Percentiles rank a stretch among this genome's conserved stretches.
Evolutionary conservation across 1,284 basidiomycete genomes (phyloP).

Genomic region (Polyporus tsugae): DNA sequence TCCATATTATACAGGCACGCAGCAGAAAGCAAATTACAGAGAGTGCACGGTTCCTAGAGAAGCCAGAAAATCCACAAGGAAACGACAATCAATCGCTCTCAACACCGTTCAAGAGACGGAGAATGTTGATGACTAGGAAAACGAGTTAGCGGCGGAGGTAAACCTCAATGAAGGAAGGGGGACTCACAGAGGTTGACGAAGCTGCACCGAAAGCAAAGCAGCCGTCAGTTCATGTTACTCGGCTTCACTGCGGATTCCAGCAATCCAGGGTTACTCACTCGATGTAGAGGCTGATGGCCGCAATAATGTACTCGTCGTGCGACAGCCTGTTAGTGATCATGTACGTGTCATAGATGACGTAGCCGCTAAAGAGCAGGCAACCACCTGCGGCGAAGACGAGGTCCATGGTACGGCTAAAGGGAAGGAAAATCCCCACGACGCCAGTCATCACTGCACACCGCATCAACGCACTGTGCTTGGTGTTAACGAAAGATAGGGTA

Average conservation of each 20-base stretch:
- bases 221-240: slow-evolving; percentile 33
- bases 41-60: background rate
- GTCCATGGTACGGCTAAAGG: slow-evolving; percentile 80
- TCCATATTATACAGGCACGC: slow-evolving; percentile 3
- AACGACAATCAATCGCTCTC: slow-evolving; percentile 31
- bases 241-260: too few relatives aligned
- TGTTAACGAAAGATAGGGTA: background rate
- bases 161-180: background rate
- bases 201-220: slow-evolving; percentile 22
- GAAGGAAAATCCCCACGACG: slow-evolving; percentile 81
- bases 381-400: slow-evolving; percentile 82
- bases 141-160: slow-evolving; percentile 1
- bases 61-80: background rate
- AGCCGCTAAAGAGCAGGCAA: slow-evolving; percentile 84
- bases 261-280: slow-evolving; percentile 61
- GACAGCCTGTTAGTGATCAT: slow-evolving; percentile 82
- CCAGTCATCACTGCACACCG: slow-evolving; percentile 70
- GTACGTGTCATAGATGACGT: slow-evolving; percentile 89
- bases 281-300: slow-evolving; percentile 86
- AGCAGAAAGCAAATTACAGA: background rate
- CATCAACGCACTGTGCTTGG: slow-evolving; percentile 20
- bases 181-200: slow-evolving; percentile 46
- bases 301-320: slow-evolving; percentile 90
- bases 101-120: slow-evolving; percentile 42
- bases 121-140: slow-evolving; percentile 43